These are phyloP conservation scores for Pichia cephalocereana DNA, from an alignment of 805 yeast species.

Conservation along the genomic window DNA sequence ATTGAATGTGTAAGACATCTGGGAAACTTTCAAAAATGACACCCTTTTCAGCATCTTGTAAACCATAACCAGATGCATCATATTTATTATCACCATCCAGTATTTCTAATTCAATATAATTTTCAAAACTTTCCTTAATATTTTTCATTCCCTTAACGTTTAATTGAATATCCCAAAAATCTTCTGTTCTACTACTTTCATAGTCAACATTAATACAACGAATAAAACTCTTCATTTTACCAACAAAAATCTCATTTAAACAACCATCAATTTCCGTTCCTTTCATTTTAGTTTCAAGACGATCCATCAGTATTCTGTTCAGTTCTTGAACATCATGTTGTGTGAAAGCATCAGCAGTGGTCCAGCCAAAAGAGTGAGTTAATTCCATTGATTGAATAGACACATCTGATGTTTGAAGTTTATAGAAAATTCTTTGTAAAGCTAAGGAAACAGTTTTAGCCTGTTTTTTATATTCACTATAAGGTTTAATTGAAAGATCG, in stretches of 20 bases:
- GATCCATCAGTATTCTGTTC: constrained; percentile 92
- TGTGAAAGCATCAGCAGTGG: constrained; percentile 85
- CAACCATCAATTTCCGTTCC: constrained; percentile 72
- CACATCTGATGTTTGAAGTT: constrained; percentile 58
- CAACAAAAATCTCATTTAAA: constrained; percentile 80
- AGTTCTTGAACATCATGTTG: constrained; percentile 98
- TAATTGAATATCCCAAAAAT: constrained; percentile 96
- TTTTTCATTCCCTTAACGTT: constrained; percentile 79
- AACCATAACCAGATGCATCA: constrained; percentile 80
- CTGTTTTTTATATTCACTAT: constrained; percentile 25
- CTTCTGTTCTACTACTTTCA: constrained; percentile 86
- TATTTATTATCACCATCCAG: constrained; percentile 93
- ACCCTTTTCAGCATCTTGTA: constrained; percentile 95
- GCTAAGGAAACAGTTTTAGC: constrained; percentile 65
- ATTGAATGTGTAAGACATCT: constrained; percentile 84
- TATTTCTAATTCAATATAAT: constrained; percentile 82
- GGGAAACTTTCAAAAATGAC: constrained; percentile 89
- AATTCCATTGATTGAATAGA: constrained; percentile 81
- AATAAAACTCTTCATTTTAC: constrained; percentile 91
- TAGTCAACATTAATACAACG: constrained; percentile 89
- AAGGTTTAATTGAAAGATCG: constrained; percentile 24
- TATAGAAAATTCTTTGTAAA: constrained; percentile 79
- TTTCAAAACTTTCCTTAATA: constrained; percentile 67
- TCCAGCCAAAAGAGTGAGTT: constrained; percentile 96
- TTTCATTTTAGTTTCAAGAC: constrained; percentile 83